Evolutionary conservation across 106 monocot genomes (phyloP), one percentile per base, ranked within the genome.

Genomic region (Allium fistulosum): DNA sequence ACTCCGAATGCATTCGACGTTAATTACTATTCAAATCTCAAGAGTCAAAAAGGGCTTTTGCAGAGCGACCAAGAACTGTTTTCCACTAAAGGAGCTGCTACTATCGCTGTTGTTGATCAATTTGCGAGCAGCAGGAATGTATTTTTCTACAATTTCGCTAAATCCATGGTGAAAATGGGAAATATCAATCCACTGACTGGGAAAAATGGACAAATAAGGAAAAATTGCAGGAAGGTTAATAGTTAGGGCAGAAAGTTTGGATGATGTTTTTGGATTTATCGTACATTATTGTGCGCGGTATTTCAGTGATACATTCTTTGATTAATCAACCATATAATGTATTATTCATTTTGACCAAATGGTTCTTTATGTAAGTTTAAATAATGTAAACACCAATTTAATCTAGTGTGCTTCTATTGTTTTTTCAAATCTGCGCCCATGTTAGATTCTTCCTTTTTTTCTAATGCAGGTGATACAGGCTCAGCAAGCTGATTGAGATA

Each of bases 61-160:
- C 66, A 66, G 45, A 80, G 76, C 2, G 84, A 84, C 10, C 80
- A 84, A 56, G 65, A 73, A 74, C 67, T 84, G 11, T 71, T 8
- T 69, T 88, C 16, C 46, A 52, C 68, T 0, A 57, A 11, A 0
- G 68, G 68, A 46, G 68, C 68, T 46, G n/a, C 68, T 8, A 69
- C 56, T 0, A 8, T 26, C 4, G 53, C 56, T 28, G 57, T 49
- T 2, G 68, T 55, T 15, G 15, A 55, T 15, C 13, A 55, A 56
- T 58, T 46, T 84, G 81, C 64, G 55, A 69, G 5, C 11, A 60
- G 8, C 37, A 78, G 53, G 27, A n/a, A 0, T 17, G 27, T 47
- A 15, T 85, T 85, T 59, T 66, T 52, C 61, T 49, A 14, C 8
- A 69, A 79, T 66, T 85, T 85, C 68, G 68, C 52, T 1, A 51